phyloP scores from a whole-genome alignment of 1,284 basidiomycete species.

The Trichosporon inkin region DNA sequence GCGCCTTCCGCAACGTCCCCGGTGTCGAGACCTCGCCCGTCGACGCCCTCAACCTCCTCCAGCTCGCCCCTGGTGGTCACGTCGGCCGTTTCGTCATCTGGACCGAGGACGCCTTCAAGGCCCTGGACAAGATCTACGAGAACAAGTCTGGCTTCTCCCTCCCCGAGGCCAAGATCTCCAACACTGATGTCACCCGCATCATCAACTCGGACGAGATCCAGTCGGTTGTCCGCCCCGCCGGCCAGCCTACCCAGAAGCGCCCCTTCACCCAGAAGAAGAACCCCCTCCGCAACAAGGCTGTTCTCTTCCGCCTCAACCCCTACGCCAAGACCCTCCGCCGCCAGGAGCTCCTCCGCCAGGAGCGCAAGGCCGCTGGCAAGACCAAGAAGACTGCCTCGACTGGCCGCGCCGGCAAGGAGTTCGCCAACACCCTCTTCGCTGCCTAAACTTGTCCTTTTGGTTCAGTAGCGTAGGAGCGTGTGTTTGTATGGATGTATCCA shows the following conservation, averaged over 20 bases:
- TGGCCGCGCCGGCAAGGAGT: slow-evolving; percentile 70
- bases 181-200: slow-evolving; percentile 94
- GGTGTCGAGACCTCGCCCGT: slow-evolving; percentile 98
- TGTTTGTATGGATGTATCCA: slow-evolving; percentile 23
- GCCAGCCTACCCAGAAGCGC: slow-evolving; percentile 55
- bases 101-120: slow-evolving; percentile 91
- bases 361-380: slow-evolving; percentile 46
- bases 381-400: slow-evolving; percentile 48
- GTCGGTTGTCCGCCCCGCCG: slow-evolving; percentile 78
- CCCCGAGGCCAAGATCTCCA: slow-evolving; percentile 90
- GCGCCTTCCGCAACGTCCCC: slow-evolving; percentile 97
- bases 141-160: slow-evolving; percentile 94
- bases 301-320: slow-evolving; percentile 98
- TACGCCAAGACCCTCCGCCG: slow-evolving; percentile 92
- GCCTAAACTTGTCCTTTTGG: slow-evolving; percentile 57
- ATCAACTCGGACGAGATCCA: slow-evolving; percentile 99
- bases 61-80: slow-evolving; percentile 99
- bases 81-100: slow-evolving; percentile 99
- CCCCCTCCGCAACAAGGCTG: slow-evolving; percentile 90
- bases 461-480: slow-evolving; percentile 6
- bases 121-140: slow-evolving; percentile 91
- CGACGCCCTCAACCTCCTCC: slow-evolving; percentile 90
- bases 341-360: slow-evolving; percentile 63
- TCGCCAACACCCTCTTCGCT: slow-evolving; percentile 80
- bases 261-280: slow-evolving; percentile 99